Base-by-base conservation (phyloP, 1,284 basidiomycete genomes). In the Trametes hirsuta region DNA sequence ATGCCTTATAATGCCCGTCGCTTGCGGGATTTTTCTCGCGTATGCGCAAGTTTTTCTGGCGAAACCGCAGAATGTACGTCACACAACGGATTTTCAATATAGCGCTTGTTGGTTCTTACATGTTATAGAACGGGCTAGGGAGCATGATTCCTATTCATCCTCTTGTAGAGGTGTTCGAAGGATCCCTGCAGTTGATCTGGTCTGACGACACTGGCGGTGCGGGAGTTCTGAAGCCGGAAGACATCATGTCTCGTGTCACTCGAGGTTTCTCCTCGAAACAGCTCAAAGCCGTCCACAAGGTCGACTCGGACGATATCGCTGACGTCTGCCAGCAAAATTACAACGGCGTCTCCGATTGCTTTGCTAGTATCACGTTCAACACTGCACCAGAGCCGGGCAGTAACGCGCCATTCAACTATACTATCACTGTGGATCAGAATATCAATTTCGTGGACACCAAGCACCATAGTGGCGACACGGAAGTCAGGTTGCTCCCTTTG, bases 281-380 rank as follows among this genome's bases (percentile, higher is more conserved):
- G 68, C 71, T 78, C 2, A 63, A 67, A 12, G 76, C 76, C 2
- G 76, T 90, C 37, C 77, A 76, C 59, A 73, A 84, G 64, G 76
- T 86, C 8, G 71, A 72, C n/a, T 76, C 75, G 0, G 69, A 72
- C 5, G 81, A 84, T 25, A 84, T 93, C 15, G 77, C 82, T 0
- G 64, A 76, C 0, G 72, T 77, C 14, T 94, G 91, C 69, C 89
- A 86, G 3, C 84, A 90, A 67, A 93, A 91, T 73, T 92, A 90
- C 74, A 87, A 87, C 52, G 69, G 80, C 4, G 80, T 84, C 52
- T 91, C 88, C 1, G 78, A 85, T 51, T 94, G 91, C 70, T 94
- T 83, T 64, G 89, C 85, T 2, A 90, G 81, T 8, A 71, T 93
- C n/a, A 74, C 83, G 0, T 92, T 94, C 74, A 79, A 84, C 59